Base-by-base conservation (phyloP, 768 basidiomycete species). In the Terana coerulea region DNA sequence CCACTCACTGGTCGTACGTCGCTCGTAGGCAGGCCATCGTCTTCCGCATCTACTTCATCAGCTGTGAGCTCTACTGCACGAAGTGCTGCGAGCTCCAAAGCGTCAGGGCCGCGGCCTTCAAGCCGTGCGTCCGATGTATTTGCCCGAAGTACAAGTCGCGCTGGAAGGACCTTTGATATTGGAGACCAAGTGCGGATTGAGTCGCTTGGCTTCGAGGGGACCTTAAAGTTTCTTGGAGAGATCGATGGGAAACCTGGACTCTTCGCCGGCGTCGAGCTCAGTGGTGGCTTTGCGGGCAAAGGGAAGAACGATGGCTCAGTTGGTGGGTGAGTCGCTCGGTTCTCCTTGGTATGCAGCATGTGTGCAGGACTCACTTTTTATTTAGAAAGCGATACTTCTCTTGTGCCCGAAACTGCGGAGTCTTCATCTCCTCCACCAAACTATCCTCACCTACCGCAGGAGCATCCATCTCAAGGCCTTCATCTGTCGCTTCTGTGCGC, bases 251-350 rank as follows among this genome's bases (percentile, higher is more conserved):
- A 98, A 67, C 75, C 80, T 2, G 95, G 95, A 3, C 70, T 84
- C 5, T 99, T 91, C 90, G 95, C 91, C 14, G 95, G 95, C 12
- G 91, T 99, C 19, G 91, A 98, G 68, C 75, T 99, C 19, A 73
- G 80, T 59, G 86, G 85, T 30, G 89, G 90, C 5, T 95, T 93
- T 64, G 68, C 77, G 15, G 94, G 95, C 17, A 90, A 88, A 66
- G 95, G 95, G 0, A 99, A 98, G 73, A 99, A 99, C 61, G 82
- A 98, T 60, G 95, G 95, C 29, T 80, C 82, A 39, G 94, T 95
- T 4, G 78, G 74, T 55, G 91, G 91, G 95, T 97, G 64, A 74
- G 91, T 77, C 19, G 21, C 17, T 50, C 54, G 19, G 12, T n/a
- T 24, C n/a, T n/a, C n/a, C n/a, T n/a, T n/a, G n/a, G n/a, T n/a